Conservation (phyloP, 371 early-diverging fungal species). For the Nematocida major region DNA sequence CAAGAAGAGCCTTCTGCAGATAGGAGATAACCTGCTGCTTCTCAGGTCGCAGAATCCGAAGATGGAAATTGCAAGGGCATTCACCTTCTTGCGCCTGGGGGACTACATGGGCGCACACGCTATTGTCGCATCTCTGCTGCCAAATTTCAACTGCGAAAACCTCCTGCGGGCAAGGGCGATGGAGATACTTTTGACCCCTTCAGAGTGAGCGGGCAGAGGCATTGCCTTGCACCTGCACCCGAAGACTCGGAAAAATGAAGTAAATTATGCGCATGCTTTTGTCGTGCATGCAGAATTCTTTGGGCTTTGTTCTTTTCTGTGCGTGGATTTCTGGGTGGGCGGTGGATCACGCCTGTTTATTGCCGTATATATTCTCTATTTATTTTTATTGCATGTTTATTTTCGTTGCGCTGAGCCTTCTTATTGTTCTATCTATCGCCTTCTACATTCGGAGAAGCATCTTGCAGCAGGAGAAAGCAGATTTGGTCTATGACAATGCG, state of each 20-base stretch:
- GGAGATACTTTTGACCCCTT: constrained; percentile 21
- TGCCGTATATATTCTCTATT: not conserved
- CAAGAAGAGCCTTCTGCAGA: not conserved
- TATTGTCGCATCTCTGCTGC: constrained; percentile 16
- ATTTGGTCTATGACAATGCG: constrained; percentile 17
- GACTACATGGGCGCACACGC: constrained; percentile 8
- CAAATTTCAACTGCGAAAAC: constrained; percentile 21
- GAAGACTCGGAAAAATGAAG: no score
- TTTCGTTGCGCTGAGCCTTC: constrained; percentile 27
- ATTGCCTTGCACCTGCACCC: no score
- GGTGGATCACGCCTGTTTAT: no score
- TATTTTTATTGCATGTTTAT: constrained; percentile 35
- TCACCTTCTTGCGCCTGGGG: constrained; percentile 29
- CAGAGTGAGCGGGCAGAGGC: no score
- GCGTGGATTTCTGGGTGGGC: no score
- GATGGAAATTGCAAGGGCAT: constrained; percentile 44
- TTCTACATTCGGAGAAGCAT: constrained; percentile 24
- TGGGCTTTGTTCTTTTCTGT: no score
- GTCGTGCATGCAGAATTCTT: no score
- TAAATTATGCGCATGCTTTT: no score
- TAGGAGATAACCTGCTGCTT: constrained; percentile 41
- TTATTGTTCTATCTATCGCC: constrained; percentile 7
- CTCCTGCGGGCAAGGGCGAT: constrained; percentile 21
- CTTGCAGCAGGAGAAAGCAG: not conserved
- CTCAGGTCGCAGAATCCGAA: constrained; percentile 19